A percentile compares a stretch with the other conserved stretches of the same genome.
These are phyloP conservation scores for Ceraceosorus guamensis DNA, from an alignment of 1,284 basidiomycete species.

Conservation along the genomic window DNA sequence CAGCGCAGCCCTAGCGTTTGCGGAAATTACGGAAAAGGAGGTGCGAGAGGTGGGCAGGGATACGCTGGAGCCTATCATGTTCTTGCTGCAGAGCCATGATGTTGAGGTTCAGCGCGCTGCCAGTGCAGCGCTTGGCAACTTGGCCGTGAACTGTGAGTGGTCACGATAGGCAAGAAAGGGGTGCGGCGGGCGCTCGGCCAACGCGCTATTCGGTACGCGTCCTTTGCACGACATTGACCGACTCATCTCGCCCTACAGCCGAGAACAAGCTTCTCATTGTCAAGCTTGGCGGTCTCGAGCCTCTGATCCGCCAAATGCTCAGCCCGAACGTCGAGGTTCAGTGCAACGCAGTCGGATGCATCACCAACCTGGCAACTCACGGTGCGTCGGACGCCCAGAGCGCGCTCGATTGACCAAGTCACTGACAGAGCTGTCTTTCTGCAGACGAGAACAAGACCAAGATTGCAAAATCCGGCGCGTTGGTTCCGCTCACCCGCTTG, in stretches of 20 bases:
- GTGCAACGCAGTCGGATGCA: slow-evolving; percentile 99
- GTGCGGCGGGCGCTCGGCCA: background rate
- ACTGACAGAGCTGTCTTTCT: slow-evolving; percentile 17
- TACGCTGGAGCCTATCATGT: slow-evolving; percentile 95
- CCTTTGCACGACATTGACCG: background rate
- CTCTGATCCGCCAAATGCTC: slow-evolving; percentile 96
- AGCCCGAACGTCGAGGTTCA: slow-evolving; percentile 99
- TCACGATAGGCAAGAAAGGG: background rate
- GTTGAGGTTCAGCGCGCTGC: slow-evolving; percentile 97
- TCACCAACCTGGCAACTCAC: slow-evolving; percentile 97
- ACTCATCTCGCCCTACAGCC: slow-evolving; percentile 54
- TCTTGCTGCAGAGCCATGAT: slow-evolving; percentile 93
- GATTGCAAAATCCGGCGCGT: slow-evolving; percentile 96
- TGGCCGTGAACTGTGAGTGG: slow-evolving; percentile 76
- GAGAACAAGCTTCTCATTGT: slow-evolving; percentile 99
- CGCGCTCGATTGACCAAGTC: background rate
- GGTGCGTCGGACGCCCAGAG: slow-evolving; percentile 55
- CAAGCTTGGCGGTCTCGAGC: slow-evolving; percentile 93
- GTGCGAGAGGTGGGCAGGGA: slow-evolving; percentile 92
- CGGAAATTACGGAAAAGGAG: slow-evolving; percentile 99
- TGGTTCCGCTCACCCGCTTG: slow-evolving; percentile 90
- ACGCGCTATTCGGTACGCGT: background rate
- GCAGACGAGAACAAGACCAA: slow-evolving; percentile 99
- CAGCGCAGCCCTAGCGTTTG: slow-evolving; percentile 94
- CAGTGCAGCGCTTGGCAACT: slow-evolving; percentile 93